phyloP scores from a whole-genome alignment of 2,329 filamentous ascomycete genomes.

The Aspergillus sp. region DNA sequence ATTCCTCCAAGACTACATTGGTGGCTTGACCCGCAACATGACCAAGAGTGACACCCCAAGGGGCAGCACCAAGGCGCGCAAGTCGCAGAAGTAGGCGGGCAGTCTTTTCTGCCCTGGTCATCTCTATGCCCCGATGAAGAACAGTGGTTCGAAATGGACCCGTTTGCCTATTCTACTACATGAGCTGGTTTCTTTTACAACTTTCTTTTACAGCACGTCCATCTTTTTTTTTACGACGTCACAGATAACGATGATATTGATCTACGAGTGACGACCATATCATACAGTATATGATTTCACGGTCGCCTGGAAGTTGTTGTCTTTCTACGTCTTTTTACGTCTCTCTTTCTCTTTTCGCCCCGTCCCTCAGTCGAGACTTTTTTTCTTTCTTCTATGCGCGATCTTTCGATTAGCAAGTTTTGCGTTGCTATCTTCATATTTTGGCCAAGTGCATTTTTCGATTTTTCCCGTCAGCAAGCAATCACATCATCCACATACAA shows the following conservation, averaged over 20 bases:
- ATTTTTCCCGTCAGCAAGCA: too few species aligned
- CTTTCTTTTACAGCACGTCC: constrained; percentile 8
- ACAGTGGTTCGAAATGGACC: not conserved
- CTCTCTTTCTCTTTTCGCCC: constrained; percentile 5
- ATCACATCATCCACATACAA: too few species aligned
- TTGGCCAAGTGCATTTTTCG: too few species aligned
- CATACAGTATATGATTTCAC: not conserved
- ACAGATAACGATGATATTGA: not conserved
- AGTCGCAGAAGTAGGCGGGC: constrained; percentile 28
- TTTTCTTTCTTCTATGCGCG: too few species aligned
- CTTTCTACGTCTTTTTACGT: constrained; percentile 2
- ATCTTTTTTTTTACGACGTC: not conserved
- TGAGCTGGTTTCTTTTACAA: not conserved
- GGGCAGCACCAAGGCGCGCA: constrained; percentile 45
- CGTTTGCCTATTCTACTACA: not conserved
- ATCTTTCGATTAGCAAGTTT: too few species aligned
- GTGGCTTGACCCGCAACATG: constrained; percentile 76
- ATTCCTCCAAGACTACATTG: constrained; percentile 96
- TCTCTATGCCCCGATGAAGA: too few species aligned
- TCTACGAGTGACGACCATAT: not conserved
- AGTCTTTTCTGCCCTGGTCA: too few species aligned
- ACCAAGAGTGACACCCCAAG: constrained; percentile 49
- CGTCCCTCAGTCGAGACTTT: too few species aligned
- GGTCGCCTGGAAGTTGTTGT: constrained; percentile 2
- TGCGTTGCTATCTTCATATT: too few species aligned